These are phyloP conservation scores for Trypanosoma rangeli DNA, from an alignment of 208 protist species.

Conservation along the genomic window DNA sequence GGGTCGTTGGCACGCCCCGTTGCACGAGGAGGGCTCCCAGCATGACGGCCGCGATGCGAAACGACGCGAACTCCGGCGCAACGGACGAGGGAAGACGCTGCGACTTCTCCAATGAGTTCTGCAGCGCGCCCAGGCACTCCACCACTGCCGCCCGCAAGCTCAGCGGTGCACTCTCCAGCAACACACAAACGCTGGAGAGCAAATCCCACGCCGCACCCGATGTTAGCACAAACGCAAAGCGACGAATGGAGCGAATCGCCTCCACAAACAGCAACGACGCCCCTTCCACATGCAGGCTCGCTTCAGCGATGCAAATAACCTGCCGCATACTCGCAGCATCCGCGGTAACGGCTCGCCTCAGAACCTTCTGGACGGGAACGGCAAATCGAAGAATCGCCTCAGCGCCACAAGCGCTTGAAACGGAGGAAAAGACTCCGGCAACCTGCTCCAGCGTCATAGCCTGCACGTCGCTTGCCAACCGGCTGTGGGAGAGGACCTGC, in stretches of 20 bases:
- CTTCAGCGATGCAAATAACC: slow-evolving; percentile 22
- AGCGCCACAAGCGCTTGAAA: slow-evolving; percentile 17
- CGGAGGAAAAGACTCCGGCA: slow-evolving; percentile 13
- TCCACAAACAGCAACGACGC: slow-evolving; percentile 36
- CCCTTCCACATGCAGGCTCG: slow-evolving; percentile 24
- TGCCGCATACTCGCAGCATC: slow-evolving; percentile 13
- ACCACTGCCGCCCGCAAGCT: slow-evolving; percentile 16
- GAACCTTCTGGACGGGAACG: slow-evolving; percentile 17
- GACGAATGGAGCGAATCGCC: slow-evolving; percentile 38
- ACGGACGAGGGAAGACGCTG: background rate
- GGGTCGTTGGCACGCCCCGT: background rate
- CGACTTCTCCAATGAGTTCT: slow-evolving; percentile 1
- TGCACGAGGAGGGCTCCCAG: slow-evolving; percentile 9
- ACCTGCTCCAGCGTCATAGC: slow-evolving; percentile 17
- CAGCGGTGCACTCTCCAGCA: slow-evolving; percentile 36
- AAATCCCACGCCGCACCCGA: slow-evolving; percentile 15
- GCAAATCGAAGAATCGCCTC: slow-evolving; percentile 17
- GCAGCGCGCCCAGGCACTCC: slow-evolving; percentile 2
- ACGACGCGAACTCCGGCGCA: slow-evolving; percentile 1
- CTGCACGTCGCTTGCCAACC: background rate
- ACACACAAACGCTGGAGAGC: slow-evolving; percentile 39
- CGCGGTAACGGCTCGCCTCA: slow-evolving; percentile 13
- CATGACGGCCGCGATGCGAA: slow-evolving; percentile 12
- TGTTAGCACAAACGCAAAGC: slow-evolving; percentile 24
- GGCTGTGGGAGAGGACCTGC: slow-evolving; percentile 1